Base-by-base conservation (phyloP, 179 eudicot genomes). In the Vitellaria paradoxa region DNA sequence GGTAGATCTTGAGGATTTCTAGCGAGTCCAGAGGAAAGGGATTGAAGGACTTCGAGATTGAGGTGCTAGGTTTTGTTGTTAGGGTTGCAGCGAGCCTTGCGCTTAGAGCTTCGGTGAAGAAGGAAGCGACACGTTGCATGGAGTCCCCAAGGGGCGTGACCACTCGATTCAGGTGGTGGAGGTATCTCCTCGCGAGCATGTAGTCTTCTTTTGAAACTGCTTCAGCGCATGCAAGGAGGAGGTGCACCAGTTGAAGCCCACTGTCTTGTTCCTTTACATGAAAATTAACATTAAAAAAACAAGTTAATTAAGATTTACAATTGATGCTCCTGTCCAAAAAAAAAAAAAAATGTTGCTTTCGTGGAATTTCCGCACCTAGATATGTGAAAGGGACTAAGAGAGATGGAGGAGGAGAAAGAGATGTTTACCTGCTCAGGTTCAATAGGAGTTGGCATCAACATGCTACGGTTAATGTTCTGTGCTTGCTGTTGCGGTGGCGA, bases 211-310 rank as follows among this genome's bases (percentile, higher is more conserved):
- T 79, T 1, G 82, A 68, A 3, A 74, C 78, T 46, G 82, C 78
- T 67, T 79, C 82, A 0, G 82, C 82, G 30, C 82, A 79, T 5
- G 78, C 78, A 1, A 79, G 78, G 11, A 79, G 78, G 61, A 73
- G 82, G 78, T 79, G 89, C 63, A 87, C 89, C 66, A 87, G 70
- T 68, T 76, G 83, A 37, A 84, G 81, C 10, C 87, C 87, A 42
- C 84, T 84, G 21, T 84, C 87, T 52, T 84, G 87, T 73, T 84
- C 86, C 84, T 83, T 80, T 37, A 8, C 6, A 52, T 52, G 2
- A 7, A 59, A 42, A 15, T 17, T 30, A 30, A 30, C 60, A 24
- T 12, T 15, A 77, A 8, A 23, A 77, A 8, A 23, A 17, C 7
- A 75, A 23, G n/a, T 13, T 13, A 1, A 5, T 47, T 4, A 53